phyloP scores from a whole-genome alignment of 768 basidiomycete species.

The Agaricus blazei region DNA sequence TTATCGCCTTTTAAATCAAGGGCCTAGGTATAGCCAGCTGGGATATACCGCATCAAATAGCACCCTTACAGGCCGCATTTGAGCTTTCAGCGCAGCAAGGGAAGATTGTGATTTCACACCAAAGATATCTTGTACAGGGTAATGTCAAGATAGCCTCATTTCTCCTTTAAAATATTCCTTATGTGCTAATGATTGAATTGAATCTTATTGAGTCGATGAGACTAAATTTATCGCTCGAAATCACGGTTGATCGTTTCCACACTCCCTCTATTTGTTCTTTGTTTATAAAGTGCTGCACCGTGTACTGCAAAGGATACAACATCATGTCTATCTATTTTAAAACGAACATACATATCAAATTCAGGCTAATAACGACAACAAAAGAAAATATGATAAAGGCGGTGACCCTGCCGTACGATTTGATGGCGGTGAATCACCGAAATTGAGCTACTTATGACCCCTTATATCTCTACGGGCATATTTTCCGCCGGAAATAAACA shows the following conservation, averaged over 20 bases:
- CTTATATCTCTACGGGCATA: neutral
- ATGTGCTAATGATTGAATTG: too few species aligned
- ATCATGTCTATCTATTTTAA: too few species aligned
- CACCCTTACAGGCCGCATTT: constrained; percentile 42
- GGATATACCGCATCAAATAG: constrained; percentile 42
- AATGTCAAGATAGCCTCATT: constrained; percentile 19
- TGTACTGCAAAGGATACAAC: too few species aligned
- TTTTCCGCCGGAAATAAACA: too few species aligned
- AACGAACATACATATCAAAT: too few species aligned
- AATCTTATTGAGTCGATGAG: constrained; percentile 8
- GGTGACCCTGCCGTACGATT: constrained; percentile 37
- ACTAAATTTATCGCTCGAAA: constrained; percentile 37
- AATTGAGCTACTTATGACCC: constrained; percentile 18
- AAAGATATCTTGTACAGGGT: constrained; percentile 41
- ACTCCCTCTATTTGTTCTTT: constrained; percentile 33
- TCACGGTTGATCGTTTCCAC: constrained; percentile 47
- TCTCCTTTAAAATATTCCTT: too few species aligned
- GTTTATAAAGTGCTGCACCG: too few species aligned
- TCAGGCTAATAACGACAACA: too few species aligned
- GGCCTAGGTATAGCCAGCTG: too few species aligned
- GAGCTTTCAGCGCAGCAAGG: constrained; percentile 46
- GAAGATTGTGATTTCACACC: constrained; percentile 42
- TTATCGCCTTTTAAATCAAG: too few species aligned
- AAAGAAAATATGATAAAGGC: constrained; percentile 14
- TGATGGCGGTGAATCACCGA: constrained; percentile 38